Evolutionary conservation across 305 asterid genomes (phyloP).

Genomic region (Solanum hybrid): DNA sequence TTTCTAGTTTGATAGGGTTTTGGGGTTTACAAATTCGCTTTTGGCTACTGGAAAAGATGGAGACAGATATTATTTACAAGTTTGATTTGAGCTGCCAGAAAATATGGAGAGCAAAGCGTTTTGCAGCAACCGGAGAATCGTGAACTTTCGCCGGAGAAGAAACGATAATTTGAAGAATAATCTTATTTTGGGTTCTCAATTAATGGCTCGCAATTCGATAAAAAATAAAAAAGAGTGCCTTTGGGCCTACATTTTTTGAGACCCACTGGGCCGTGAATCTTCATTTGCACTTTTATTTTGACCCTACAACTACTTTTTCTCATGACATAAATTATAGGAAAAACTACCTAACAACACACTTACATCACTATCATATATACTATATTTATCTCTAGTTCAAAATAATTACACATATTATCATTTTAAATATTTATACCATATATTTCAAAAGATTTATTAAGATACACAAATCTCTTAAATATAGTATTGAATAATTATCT

Average conservation of each 20-base stretch:
- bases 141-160: not conserved
- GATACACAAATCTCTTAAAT: too few relatives aligned
- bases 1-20: not conserved
- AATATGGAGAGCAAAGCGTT: not conserved
- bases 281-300: not conserved
- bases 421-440: too few relatives aligned
- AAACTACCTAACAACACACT: too few relatives aligned
- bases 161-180: not conserved
- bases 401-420: too few relatives aligned
- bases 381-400: too few relatives aligned
- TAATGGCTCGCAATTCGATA: not conserved
- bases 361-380: too few relatives aligned
- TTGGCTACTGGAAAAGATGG: not conserved
- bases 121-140: not conserved
- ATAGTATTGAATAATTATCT: too few relatives aligned
- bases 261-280: not conserved
- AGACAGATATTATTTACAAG: not conserved
- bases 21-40: not conserved
- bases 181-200: not conserved
- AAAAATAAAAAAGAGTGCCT: not conserved
- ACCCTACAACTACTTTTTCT: not conserved
- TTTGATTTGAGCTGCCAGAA: not conserved
- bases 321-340: not conserved
- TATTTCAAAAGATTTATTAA: too few relatives aligned
- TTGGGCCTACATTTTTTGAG: not conserved